Evolutionary conservation across 2,329 filamentous ascomycete species (phyloP).

Genomic region (Cladophialophora immunda): DNA sequence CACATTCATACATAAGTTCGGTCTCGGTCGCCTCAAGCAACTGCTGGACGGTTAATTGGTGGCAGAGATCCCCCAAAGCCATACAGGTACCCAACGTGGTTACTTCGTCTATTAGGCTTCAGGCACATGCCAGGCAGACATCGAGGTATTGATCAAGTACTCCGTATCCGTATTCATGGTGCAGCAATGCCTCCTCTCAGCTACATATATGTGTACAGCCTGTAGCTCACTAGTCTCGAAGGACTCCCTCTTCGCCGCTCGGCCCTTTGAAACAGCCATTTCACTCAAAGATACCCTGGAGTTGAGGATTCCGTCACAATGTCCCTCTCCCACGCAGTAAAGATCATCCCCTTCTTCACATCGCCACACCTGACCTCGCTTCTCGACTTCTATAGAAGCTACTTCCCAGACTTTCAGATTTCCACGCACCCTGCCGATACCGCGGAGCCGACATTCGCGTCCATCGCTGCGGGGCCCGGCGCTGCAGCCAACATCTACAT

Average conservation of each 20-base stretch:
- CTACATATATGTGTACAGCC: neutral
- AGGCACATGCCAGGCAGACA: neutral
- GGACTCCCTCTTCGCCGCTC: no score
- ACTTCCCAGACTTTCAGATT: neutral
- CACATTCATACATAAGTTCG: no score
- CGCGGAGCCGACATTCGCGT: neutral
- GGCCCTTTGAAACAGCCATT: no score
- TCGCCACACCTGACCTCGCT: neutral
- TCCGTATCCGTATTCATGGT: neutral
- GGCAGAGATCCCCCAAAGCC: no score
- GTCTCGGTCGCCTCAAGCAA: no score
- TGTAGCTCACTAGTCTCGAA: no score
- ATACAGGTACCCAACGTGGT: no score
- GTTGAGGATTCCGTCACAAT: neutral
- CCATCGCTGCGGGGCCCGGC: neutral
- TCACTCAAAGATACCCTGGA: no score
- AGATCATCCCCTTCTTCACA: neutral
- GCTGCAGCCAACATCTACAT: constrained; percentile 3
- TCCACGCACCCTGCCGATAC: neutral
- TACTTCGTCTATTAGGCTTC: neutral
- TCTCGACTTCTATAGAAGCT: neutral
- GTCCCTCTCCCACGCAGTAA: neutral
- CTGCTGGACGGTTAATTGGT: no score
- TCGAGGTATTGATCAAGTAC: neutral
- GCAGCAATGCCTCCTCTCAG: no score